Evolutionary conservation across 768 basidiomycete genomes (phyloP).

Genomic region (Pseudohyphozyma bogoriensis): DNA sequence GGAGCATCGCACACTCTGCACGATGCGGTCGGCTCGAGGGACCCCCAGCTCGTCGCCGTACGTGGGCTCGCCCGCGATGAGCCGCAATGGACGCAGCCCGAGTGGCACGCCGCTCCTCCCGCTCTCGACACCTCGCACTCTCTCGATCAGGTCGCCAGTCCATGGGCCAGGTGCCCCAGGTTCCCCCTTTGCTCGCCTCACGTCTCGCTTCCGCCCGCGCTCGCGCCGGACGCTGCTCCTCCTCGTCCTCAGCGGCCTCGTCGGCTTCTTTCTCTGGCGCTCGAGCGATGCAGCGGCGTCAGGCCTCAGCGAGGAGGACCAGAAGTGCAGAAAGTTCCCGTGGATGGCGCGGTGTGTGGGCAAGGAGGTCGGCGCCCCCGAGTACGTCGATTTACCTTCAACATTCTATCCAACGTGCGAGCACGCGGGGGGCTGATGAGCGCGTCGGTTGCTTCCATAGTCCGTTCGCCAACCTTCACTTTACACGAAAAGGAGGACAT

Average conservation of each 20-base stretch:
- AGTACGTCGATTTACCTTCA: no score
- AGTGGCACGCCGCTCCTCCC: no score
- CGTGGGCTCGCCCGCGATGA: no score
- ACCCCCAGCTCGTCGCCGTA: no score
- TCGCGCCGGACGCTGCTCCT: not conserved
- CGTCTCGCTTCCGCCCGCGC: not conserved
- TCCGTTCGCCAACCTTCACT: slow-evolving; percentile 11
- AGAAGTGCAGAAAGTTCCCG: not conserved
- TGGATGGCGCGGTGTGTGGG: not conserved
- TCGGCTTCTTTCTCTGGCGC: not conserved
- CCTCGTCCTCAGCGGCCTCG: not conserved
- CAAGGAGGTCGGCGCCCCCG: not conserved
- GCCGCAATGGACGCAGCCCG: no score
- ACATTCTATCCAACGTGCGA: not conserved
- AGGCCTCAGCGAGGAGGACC: not conserved
- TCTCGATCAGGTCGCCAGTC: no score
- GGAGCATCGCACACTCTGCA: no score
- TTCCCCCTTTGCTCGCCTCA: no score
- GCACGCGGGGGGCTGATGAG: not conserved
- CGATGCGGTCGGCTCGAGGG: no score
- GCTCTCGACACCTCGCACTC: no score
- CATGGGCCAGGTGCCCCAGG: no score
- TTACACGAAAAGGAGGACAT: not conserved
- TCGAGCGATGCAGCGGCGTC: not conserved
- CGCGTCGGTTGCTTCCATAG: not conserved